Evolutionary conservation across 83 land plant genomes (phyloP), one percentile per base, ranked within the genome.

Genomic region (Isoetes engelmannii): DNA sequence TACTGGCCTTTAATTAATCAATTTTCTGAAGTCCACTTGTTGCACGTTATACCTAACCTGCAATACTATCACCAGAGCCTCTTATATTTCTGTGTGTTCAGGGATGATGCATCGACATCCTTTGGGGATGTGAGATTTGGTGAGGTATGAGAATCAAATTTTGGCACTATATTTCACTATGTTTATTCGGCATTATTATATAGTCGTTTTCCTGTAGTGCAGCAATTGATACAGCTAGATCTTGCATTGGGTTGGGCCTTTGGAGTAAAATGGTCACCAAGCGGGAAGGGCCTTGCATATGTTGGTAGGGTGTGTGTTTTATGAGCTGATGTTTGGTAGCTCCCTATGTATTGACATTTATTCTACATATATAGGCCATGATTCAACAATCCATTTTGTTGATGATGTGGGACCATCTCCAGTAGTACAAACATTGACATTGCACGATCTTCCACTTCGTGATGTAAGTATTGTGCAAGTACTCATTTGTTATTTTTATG

Each of bases 261-360:
- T 69, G 97, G 97, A 62, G 90, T 84, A 20, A 92, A 79, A 71
- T 95, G 97, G 97, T 95, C 99, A 49, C 94, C 97, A 51, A 91
- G 87, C 81, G 99, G 99, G 55, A 92, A 82, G 55, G 87, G 84
- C 64, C 78, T 92, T 47, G 94, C 97, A 61, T 95, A 92, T 81
- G 91, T 86, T 79, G 99, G 99, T 95, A 64, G 78, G 88, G 66
- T 15, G 37, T 67, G 63, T 57, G 48, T 73, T 48, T 58, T 28
- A 44, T 61, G 21, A 10, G 10, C 2, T 61, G 1, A 61, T 44
- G 8, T 44, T 15, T 42, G 0, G 15, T 12, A 17, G 59, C 5
- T 7, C 15, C 12, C 57, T 61, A 17, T 68, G 7, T 68, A 46
- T 59, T 50, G 1, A 54, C 44, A 41, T 64, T 55, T 42, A 1